Evolutionary conservation across 2,329 filamentous ascomycete genomes (phyloP).

Genomic region (Epichloe scottii): DNA sequence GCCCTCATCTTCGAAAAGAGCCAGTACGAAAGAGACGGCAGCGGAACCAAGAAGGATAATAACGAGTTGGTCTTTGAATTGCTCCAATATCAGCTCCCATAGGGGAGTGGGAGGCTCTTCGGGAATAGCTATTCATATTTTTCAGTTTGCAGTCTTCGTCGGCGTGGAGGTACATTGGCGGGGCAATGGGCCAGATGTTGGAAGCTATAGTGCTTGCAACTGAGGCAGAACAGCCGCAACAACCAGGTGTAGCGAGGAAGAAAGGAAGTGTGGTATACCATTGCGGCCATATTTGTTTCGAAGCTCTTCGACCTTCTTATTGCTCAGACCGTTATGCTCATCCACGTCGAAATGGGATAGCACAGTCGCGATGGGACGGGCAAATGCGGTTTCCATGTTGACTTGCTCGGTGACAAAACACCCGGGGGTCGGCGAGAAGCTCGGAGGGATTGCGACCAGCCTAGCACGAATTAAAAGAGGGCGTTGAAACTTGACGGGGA

Average conservation of each 20-base stretch:
- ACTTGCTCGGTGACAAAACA: slow-evolving; percentile 6
- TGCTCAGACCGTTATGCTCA: slow-evolving; percentile 40
- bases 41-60: slow-evolving; percentile 89
- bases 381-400: slow-evolving; percentile 52
- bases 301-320: slow-evolving; percentile 43
- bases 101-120: slow-evolving; percentile 93
- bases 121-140: slow-evolving; percentile 35
- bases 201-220: not conserved
- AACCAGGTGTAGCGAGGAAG: slow-evolving; percentile 2
- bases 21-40: slow-evolving; percentile 83
- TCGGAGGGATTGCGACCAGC: slow-evolving; percentile 1
- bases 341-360: slow-evolving; percentile 46
- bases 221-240: slow-evolving; percentile 1
- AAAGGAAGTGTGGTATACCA: slow-evolving; percentile 33
- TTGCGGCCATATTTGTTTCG: slow-evolving; percentile 53
- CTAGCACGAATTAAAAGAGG: slow-evolving; percentile 1
- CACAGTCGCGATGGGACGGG: slow-evolving; percentile 44
- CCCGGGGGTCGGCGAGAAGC: slow-evolving; percentile 1
- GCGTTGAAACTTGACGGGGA: not conserved
- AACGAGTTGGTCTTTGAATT: slow-evolving; percentile 98
- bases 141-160: not conserved
- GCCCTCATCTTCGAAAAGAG: slow-evolving; percentile 82
- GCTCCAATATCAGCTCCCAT: slow-evolving; percentile 93
- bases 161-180: slow-evolving; percentile 3
- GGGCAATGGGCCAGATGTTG: not conserved